These are phyloP conservation scores for Botrytis fragariae DNA, from an alignment of 2,329 filamentous ascomycete genomes.

Conservation along the genomic window DNA sequence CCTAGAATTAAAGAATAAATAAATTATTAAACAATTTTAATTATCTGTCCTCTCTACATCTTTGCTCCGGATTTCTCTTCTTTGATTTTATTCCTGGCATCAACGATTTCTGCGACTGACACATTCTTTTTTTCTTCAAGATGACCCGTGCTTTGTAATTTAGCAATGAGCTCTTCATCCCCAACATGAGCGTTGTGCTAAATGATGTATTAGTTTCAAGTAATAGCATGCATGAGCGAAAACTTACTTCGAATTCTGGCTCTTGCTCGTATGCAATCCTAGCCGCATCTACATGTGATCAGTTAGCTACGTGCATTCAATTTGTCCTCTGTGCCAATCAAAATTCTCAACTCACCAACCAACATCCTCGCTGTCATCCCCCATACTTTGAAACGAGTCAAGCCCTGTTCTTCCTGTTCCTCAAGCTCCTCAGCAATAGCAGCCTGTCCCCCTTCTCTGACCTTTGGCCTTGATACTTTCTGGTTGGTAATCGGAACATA, in stretches of 20 bases:
- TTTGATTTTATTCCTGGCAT: conserved; percentile 28
- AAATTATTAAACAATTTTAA: conserved; percentile 30
- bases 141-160: conserved; percentile 54
- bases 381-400: conserved; percentile 76
- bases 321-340: not conserved
- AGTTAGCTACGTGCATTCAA: not conserved
- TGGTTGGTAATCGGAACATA: conserved; percentile 77
- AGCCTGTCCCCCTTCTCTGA: conserved; percentile 44
- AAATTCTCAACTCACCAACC: conserved; percentile 45
- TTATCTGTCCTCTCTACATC: conserved; percentile 17
- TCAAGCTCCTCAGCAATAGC: conserved; percentile 46
- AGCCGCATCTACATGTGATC: conserved; percentile 63
- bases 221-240: conserved; percentile 42
- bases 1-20: conserved; percentile 31
- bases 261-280: conserved; percentile 77
- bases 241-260: conserved; percentile 70
- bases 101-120: conserved; percentile 49
- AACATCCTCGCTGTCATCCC: conserved; percentile 92
- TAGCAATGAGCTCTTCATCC: conserved; percentile 63
- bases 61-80: conserved; percentile 18
- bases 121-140: conserved; percentile 51
- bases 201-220: conserved; percentile 17
- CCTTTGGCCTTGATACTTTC: conserved; percentile 59
- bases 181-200: conserved; percentile 37
- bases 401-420: conserved; percentile 45